phyloP scores from a whole-genome alignment of 2,329 filamentous ascomycete genomes.

The Cladophialophora chaetospira region DNA sequence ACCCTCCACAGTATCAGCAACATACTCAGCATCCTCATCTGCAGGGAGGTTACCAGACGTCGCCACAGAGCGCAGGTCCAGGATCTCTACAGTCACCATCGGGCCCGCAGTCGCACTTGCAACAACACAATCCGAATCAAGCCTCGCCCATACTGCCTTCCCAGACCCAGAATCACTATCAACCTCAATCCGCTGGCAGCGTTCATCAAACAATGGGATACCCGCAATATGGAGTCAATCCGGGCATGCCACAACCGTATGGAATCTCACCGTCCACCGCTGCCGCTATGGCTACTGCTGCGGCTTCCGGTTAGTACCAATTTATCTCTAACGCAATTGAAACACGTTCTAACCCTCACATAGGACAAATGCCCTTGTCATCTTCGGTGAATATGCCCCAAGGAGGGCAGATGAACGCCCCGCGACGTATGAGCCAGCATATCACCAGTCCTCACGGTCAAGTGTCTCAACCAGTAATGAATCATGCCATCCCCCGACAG shows the following conservation, averaged over 20 bases:
- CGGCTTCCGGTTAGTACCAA: slow-evolving; percentile 76
- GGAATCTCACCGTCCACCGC: slow-evolving; percentile 81
- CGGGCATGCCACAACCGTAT: slow-evolving; percentile 73
- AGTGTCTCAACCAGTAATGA: slow-evolving; percentile 75
- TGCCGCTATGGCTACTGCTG: slow-evolving; percentile 90
- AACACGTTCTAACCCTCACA: slow-evolving; percentile 11
- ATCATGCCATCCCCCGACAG: slow-evolving; percentile 59
- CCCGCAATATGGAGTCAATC: slow-evolving; percentile 73
- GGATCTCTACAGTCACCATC: slow-evolving; percentile 70
- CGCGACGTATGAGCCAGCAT: slow-evolving; percentile 71
- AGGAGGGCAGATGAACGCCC: slow-evolving; percentile 58
- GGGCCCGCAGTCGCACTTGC: slow-evolving; percentile 67
- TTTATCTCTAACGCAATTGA: slow-evolving; percentile 40
- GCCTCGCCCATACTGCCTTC: slow-evolving; percentile 79
- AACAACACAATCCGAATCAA: slow-evolving; percentile 61
- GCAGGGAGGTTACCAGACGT: slow-evolving; percentile 63
- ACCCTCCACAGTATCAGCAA: slow-evolving; percentile 72
- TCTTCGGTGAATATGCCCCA: slow-evolving; percentile 54
- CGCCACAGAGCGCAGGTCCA: slow-evolving; percentile 53
- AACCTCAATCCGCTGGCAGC: slow-evolving; percentile 62
- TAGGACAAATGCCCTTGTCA: slow-evolving; percentile 40
- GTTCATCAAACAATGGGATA: slow-evolving; percentile 76
- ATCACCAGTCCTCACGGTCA: slow-evolving; percentile 74
- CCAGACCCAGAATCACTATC: slow-evolving; percentile 67
- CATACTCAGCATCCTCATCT: slow-evolving; percentile 64